Base-by-base conservation (phyloP, 2,329 filamentous ascomycete genomes). In the Trichocomaceae sp. region DNA sequence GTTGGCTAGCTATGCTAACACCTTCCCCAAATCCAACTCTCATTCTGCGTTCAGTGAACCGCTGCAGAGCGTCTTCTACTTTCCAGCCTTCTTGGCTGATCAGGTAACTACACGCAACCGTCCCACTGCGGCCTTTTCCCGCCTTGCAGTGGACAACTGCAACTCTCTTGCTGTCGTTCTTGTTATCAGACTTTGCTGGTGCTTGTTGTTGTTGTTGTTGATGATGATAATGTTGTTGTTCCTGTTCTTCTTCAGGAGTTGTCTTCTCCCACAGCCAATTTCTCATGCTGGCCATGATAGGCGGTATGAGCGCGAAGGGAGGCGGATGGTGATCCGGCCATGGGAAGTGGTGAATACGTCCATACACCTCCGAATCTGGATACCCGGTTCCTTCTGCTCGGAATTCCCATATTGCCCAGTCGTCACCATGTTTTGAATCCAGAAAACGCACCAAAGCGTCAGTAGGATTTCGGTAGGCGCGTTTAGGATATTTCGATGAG, bases 401-500 rank as follows among this genome's bases (percentile, higher is more conserved):
- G 64, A 99, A 99, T 73, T 99, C 93, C 90, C 92, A 99, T 64
- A 99, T 96, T 2, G 87, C 84, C 93, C 93, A 99, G 59, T 93
- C 77, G 23, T 83, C 75, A 26, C 81, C 86, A 72, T 99, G 93
- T 65, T 90, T 89, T 45, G 80, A 76, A 72, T 97, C 90, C 59
- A 99, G 85, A 69, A 92, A 99, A 60, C 83, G 81, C 57, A 97
- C 89, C 20, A 99, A 83, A 39, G 86, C 82, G 66, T 95, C 86
- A 49, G 96, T 84, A 0, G 92, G 92, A 67, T 96, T 99, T 66
- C 93, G 88, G 73, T 97, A 99, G 57, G 90, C 90, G 60, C 87
- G 84, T 69, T 95, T 86, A 0, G 93, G 92, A 67, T 95, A 96
- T 17, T 88, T 90, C 59, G 87, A 86, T 15, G 86, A 89, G 1